Percentiles rank a stretch among this genome's conserved stretches.
Conservation (phyloP, 768 basidiomycete species). For the Boletus speciosus region DNA sequence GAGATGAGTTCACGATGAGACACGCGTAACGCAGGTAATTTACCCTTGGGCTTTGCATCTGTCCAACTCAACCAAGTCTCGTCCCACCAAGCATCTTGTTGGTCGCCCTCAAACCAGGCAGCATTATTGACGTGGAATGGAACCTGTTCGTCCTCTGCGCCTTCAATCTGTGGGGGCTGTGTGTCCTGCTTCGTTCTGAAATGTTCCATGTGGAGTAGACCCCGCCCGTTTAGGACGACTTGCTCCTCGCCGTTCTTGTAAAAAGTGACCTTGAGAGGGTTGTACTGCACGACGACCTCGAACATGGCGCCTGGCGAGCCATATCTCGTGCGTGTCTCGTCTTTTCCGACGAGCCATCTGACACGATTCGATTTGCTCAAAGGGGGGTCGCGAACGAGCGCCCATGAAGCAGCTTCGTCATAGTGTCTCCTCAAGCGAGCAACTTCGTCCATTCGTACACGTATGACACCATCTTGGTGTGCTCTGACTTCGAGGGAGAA, state of each 20-base stretch:
- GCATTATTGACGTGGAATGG: conserved; percentile 51
- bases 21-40: neutral
- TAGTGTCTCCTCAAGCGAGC: conserved; percentile 78
- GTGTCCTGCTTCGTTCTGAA: conserved; percentile 66
- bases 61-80: conserved; percentile 86
- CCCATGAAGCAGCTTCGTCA: conserved; percentile 90
- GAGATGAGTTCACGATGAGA: neutral
- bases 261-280: conserved; percentile 74
- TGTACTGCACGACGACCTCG: conserved; percentile 67
- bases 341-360: conserved; percentile 64
- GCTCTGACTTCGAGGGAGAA: conserved; percentile 82
- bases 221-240: conserved; percentile 84
- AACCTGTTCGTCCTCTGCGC: conserved; percentile 46
- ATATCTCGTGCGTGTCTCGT: conserved; percentile 60
- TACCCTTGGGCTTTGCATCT: conserved; percentile 95
- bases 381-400: conserved; percentile 68
- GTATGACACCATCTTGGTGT: conserved; percentile 82
- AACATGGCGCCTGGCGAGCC: conserved; percentile 58
- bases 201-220: conserved; percentile 97
- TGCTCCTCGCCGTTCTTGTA: conserved; percentile 75
- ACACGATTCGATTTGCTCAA: conserved; percentile 47
- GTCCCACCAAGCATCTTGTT: conserved; percentile 84
- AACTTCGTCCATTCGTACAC: conserved; percentile 92
- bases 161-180: conserved; percentile 38
- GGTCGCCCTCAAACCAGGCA: conserved; percentile 88